Evolutionary conservation across 176 grass and related monocot species (phyloP).

Genomic region (Cymbopogon citratus): DNA sequence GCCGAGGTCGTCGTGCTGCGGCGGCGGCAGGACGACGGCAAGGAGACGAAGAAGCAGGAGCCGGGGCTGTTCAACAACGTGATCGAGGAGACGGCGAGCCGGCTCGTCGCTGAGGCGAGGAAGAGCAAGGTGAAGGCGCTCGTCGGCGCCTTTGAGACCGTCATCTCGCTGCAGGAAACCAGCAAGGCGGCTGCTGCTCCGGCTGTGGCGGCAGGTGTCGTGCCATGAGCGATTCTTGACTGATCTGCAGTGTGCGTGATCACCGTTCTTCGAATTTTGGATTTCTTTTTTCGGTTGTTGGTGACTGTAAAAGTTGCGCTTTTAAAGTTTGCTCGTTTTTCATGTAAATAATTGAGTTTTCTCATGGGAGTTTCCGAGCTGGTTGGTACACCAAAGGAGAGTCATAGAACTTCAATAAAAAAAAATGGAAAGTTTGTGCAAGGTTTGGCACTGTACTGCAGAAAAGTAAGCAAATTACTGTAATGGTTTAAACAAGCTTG

Average conservation of each 20-base stretch:
- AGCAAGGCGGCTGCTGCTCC: slow-evolving; percentile 12
- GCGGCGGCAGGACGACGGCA: neutral
- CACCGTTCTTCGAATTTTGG: neutral
- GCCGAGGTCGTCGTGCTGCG: slow-evolving; percentile 42
- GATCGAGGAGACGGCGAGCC: slow-evolving; percentile 31
- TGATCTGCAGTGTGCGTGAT: neutral
- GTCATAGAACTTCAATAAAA: neutral
- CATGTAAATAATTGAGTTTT: slow-evolving; percentile 1
- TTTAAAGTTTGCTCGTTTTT: neutral
- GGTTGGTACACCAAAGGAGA: neutral
- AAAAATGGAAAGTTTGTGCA: neutral
- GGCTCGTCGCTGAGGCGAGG: slow-evolving; percentile 45
- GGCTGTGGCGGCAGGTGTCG: neutral
- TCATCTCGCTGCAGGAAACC: slow-evolving; percentile 66
- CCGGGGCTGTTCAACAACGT: slow-evolving; percentile 52
- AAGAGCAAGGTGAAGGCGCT: slow-evolving; percentile 84
- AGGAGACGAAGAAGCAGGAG: slow-evolving; percentile 29
- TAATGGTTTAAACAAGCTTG: neutral
- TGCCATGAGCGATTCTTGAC: slow-evolving; percentile 10
- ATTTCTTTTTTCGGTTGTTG: neutral
- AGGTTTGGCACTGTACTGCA: neutral
- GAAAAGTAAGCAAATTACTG: neutral
- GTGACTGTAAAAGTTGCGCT: neutral
- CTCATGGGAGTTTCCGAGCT: neutral
- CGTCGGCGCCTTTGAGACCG: slow-evolving; percentile 65